A percentile compares a stretch with the other conserved stretches of the same genome.
phyloP scores from a whole-genome alignment of 352 stramenopile genomes.

The Phytopythium litorale region DNA sequence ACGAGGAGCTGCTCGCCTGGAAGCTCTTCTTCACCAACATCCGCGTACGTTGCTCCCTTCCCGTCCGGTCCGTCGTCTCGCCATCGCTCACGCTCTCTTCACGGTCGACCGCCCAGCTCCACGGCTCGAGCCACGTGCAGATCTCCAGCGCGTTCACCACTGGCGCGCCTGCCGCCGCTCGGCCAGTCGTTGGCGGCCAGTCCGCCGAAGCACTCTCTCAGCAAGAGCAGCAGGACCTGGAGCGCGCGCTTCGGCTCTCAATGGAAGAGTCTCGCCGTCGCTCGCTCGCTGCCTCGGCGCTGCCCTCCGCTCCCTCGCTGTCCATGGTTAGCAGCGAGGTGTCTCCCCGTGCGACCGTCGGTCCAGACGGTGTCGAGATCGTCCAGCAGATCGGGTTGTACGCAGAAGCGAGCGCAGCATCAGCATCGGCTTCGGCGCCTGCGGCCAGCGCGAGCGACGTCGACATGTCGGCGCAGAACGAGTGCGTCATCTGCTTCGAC shows the following conservation, averaged over 20 bases:
- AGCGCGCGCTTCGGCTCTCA: slow-evolving; percentile 53
- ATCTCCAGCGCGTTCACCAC: slow-evolving; percentile 7
- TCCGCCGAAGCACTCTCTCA: slow-evolving; percentile 18
- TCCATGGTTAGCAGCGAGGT: slow-evolving; percentile 9
- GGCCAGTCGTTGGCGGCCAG: background rate
- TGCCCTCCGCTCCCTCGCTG: slow-evolving; percentile 29
- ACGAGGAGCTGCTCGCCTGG: slow-evolving; percentile 62
- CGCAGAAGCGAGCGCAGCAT: slow-evolving; percentile 6
- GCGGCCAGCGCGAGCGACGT: slow-evolving; percentile 1
- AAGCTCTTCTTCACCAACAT: slow-evolving; percentile 63
- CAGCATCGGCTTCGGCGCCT: slow-evolving; percentile 9
- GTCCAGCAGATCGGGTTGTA: slow-evolving; percentile 45
- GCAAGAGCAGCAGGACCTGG: slow-evolving; percentile 55
- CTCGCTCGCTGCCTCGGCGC: slow-evolving; percentile 1
- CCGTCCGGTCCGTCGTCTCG: background rate
- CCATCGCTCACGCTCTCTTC: background rate
- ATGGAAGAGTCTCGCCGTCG: slow-evolving; percentile 43
- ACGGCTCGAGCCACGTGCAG: slow-evolving; percentile 1
- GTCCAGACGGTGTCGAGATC: slow-evolving; percentile 74
- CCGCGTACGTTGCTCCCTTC: slow-evolving; percentile 22
- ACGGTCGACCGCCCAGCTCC: background rate
- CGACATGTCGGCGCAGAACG: slow-evolving; percentile 11
- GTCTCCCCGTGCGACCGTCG: slow-evolving; percentile 46
- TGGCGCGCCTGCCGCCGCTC: background rate
- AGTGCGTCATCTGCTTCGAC: slow-evolving; percentile 87